These are phyloP conservation scores for Agaricus blazei DNA, from an alignment of 768 basidiomycete genomes.

Conservation along the genomic window DNA sequence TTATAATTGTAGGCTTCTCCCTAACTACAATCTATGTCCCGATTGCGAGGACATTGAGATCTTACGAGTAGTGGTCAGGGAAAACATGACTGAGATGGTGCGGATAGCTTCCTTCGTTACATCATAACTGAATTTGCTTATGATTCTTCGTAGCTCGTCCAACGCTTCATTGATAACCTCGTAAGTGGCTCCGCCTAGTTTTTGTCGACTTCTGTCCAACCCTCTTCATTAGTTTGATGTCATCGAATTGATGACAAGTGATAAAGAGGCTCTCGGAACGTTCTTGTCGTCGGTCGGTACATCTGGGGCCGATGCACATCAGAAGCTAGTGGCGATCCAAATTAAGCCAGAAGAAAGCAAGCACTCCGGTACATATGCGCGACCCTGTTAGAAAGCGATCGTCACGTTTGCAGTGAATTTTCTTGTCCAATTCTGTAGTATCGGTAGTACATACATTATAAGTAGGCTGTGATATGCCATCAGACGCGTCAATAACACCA, in stretches of 20 bases:
- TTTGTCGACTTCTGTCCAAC: not conserved
- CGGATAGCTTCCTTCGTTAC: slow-evolving; percentile 10
- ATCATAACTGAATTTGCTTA: not conserved
- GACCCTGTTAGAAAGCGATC: slow-evolving; percentile 45
- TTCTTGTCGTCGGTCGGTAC: slow-evolving; percentile 14
- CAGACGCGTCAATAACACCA: slow-evolving; percentile 27
- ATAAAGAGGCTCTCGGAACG: slow-evolving; percentile 46
- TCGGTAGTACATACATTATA: not conserved
- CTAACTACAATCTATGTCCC: slow-evolving; percentile 51
- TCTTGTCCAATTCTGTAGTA: not conserved
- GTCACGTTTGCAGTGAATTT: not conserved
- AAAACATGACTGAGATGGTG: slow-evolving; percentile 49
- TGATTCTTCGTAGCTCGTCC: slow-evolving; percentile 40
- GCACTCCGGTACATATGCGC: slow-evolving; percentile 62
- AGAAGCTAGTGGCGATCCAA: slow-evolving; percentile 11
- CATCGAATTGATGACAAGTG: slow-evolving; percentile 49
- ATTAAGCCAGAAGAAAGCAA: slow-evolving; percentile 32
- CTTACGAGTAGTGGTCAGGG: slow-evolving; percentile 61
- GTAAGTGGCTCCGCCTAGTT: slow-evolving; percentile 31
- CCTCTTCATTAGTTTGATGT: slow-evolving; percentile 46
- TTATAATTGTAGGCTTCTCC: slow-evolving; percentile 36
- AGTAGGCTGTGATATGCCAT: not conserved
- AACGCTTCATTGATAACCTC: slow-evolving; percentile 64
- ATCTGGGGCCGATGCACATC: slow-evolving; percentile 21
- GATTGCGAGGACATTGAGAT: slow-evolving; percentile 50